Evolutionary conservation across 2,329 filamentous ascomycete genomes (phyloP), one percentile per base, ranked within the genome.

Genomic region (Ophiostoma ulmi): DNA sequence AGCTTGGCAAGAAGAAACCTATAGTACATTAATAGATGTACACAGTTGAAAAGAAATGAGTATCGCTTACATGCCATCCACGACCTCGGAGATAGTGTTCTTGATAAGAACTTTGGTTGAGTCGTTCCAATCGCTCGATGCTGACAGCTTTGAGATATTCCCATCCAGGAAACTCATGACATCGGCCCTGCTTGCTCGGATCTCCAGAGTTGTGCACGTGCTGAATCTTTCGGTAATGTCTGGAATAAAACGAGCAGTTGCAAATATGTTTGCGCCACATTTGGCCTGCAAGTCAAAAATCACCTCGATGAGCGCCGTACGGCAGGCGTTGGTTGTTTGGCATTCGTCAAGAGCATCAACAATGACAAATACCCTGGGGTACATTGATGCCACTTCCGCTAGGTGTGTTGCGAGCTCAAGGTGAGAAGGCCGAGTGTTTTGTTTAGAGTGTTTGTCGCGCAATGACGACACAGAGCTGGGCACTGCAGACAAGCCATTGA

Each of bases 1-100:
- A 63, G 22, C 58, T 63, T 13, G 22, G 58, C 58, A 14, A 63
- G 58, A 63, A 63, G 58, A 35, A 63, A 63, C 58, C 58, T 63
- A 5, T 5, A 35, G 3, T 31, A 63, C 7, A 35, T 63, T 20
- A 63, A 26, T 63, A 31, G 7, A 14, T 17, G 26, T 63, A 35
- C 11, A 13, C 3, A 17, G 58, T 63, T 26, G 17, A 17, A 35
- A 4, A 35, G 17, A 4, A 17, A 36, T 17, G 7, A 63, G 11
- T 4, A 7, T 22, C 6, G 5, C 58, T 63, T 17, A 63, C 58
- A 63, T 63, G 22, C 58, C 58, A 35, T 63, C 58, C 14, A 63
- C 58, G 10, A 35, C 26, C 1, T 35, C 14, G 10, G 58, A 35
- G 5, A 63, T 63, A 13, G 26, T 63, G 26, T 7, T 20, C 5